Conservation (phyloP, 2,329 filamentous ascomycete species). For the Torrubiella hemipterigena region DNA sequence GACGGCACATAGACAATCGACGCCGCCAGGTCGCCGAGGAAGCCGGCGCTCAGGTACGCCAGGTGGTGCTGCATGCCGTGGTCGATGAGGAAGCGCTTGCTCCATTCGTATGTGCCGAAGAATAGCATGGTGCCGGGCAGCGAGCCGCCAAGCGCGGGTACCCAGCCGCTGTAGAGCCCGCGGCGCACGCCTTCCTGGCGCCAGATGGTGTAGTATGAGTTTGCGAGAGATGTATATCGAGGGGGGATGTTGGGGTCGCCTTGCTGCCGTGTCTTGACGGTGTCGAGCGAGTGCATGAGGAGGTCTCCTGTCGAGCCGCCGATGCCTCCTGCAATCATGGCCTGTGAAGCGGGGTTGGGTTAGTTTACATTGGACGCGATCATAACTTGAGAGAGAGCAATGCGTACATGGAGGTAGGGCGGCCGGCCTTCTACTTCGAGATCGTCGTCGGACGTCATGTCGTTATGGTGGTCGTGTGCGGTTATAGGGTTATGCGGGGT, state of each 20-base stretch:
- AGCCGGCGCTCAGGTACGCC: conserved; percentile 80
- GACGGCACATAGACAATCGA: conserved; percentile 93
- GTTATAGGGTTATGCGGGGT: too few species aligned
- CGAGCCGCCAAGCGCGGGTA: conserved; percentile 81
- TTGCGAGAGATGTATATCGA: conserved; percentile 81
- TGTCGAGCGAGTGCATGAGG: conserved; percentile 98
- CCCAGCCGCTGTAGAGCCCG: conserved; percentile 87
- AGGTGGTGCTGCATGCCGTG: conserved; percentile 68
- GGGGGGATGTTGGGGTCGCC: conserved; percentile 88
- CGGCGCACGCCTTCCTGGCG: conserved; percentile 79
- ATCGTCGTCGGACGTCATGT: conserved; percentile 21
- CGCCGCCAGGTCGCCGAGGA: conserved; percentile 82
- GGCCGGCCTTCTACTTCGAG: conserved; percentile 29
- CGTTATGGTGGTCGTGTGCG: too few species aligned
- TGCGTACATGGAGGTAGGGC: conserved; percentile 30
- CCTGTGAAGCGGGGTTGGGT: conserved; percentile 32
- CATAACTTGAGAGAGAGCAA: not conserved
- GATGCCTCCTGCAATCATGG: conserved; percentile 89
- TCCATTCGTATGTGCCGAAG: conserved; percentile 93
- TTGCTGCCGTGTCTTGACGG: conserved; percentile 95
- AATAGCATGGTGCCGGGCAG: conserved; percentile 92
- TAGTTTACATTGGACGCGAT: not conserved
- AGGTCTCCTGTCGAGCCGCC: conserved; percentile 92
- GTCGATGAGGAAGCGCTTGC: conserved; percentile 82
- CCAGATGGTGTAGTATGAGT: conserved; percentile 86